Conservation (phyloP, 805 yeast genomes). For the Ogataea methanolica region DNA sequence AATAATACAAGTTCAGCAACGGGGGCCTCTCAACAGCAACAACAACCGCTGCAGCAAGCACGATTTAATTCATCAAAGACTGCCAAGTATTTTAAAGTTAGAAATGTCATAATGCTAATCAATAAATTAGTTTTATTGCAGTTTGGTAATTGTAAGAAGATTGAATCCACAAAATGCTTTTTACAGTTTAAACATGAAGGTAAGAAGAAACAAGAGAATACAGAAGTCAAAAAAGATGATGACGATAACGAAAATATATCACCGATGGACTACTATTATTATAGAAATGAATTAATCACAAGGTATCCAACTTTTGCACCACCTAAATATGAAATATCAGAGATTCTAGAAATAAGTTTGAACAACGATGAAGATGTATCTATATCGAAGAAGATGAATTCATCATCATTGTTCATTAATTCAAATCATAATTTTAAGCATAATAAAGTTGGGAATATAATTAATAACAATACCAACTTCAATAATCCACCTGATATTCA, state of each 20-base stretch:
- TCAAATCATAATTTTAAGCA: slow-evolving; percentile 29
- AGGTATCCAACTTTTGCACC: slow-evolving; percentile 71
- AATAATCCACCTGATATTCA: slow-evolving; percentile 41
- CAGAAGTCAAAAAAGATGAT: background rate
- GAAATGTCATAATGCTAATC: slow-evolving; percentile 51
- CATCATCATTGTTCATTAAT: slow-evolving; percentile 27
- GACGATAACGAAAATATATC: slow-evolving; percentile 39
- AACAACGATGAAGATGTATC: slow-evolving; percentile 13
- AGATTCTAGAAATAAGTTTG: slow-evolving; percentile 34
- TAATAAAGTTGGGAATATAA: slow-evolving; percentile 2
- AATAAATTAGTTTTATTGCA: slow-evolving; percentile 53
- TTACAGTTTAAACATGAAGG: slow-evolving; percentile 38
- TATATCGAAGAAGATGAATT: slow-evolving; percentile 19
- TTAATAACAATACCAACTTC: too few relatives aligned
- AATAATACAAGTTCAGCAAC: background rate
- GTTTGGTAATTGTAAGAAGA: slow-evolving; percentile 52
- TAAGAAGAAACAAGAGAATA: background rate
- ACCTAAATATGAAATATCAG: slow-evolving; percentile 44
- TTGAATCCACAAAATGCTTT: slow-evolving; percentile 41
- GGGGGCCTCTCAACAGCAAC: background rate
- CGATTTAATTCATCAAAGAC: slow-evolving; percentile 5
- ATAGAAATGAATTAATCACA: slow-evolving; percentile 66
- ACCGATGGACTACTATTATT: slow-evolving; percentile 81
- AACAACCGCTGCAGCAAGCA: slow-evolving; percentile 20
- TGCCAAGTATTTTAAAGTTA: slow-evolving; percentile 34